These are phyloP conservation scores for Leccinum rimulosum DNA, from an alignment of 768 basidiomycete species.

Conservation along the genomic window DNA sequence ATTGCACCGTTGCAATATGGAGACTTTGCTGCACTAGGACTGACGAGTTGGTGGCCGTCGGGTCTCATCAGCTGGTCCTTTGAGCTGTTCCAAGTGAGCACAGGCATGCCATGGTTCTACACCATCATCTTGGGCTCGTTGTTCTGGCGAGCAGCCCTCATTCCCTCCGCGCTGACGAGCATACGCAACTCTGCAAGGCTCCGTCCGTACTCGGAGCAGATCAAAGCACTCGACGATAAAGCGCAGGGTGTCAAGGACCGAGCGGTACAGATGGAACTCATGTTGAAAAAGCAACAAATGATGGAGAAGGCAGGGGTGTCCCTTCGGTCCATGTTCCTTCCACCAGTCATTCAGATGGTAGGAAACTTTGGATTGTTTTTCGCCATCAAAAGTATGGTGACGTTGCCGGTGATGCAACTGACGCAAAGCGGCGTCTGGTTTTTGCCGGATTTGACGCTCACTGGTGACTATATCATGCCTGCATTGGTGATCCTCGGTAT, in stretches of 20 bases:
- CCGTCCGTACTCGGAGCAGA: constrained; percentile 39
- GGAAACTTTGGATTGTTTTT: constrained; percentile 83
- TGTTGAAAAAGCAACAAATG: constrained; percentile 47
- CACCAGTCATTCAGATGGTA: constrained; percentile 68
- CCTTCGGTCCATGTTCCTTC: constrained; percentile 50
- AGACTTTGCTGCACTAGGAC: constrained; percentile 66
- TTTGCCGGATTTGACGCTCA: constrained; percentile 77
- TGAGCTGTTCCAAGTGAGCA: constrained; percentile 66
- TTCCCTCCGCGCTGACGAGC: constrained; percentile 59
- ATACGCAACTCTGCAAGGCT: constrained; percentile 52
- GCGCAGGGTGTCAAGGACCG: constrained; percentile 36
- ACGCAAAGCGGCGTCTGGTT: constrained; percentile 70
- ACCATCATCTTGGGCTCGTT: constrained; percentile 69
- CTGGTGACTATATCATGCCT: constrained; percentile 77
- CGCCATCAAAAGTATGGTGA: constrained; percentile 68
- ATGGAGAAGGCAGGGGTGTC: constrained; percentile 66
- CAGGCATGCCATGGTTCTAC: constrained; percentile 80
- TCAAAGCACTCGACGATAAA: constrained; percentile 52
- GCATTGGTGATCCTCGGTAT: constrained; percentile 53
- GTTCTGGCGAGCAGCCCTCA: constrained; percentile 55
- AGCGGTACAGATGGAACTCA: constrained; percentile 40
- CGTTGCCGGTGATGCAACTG: constrained; percentile 70
- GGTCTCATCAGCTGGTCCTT: constrained; percentile 61
- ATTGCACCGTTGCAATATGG: constrained; percentile 62
- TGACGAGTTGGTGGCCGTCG: constrained; percentile 64